Evolutionary conservation across 1,284 basidiomycete species (phyloP), one percentile per base, ranked within the genome.

Genomic region (Tetrapyrgos nigripes): DNA sequence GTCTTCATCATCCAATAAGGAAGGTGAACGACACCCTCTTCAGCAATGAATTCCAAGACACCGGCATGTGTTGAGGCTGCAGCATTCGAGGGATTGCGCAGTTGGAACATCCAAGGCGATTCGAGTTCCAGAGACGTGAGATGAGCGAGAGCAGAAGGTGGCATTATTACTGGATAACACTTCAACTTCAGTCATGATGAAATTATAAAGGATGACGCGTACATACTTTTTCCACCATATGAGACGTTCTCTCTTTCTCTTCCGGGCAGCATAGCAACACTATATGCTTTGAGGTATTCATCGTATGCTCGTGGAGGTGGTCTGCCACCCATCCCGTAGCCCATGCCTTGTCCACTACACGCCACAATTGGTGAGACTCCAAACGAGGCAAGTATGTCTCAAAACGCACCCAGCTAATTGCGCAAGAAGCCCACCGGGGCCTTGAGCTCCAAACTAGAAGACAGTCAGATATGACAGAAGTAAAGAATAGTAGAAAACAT

Each of bases 1-100:
- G 94, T 94, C 76, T 93, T 94, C 97, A 99, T 99, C 95, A 99
- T 98, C 97, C 97, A 99, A 63, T 95, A 93, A 0, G 97, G 97
- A 13, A 99, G 81, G 78, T 99, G 93, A 2, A 97, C 96, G 21
- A 92, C 85, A 14, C 97, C 97, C 73, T 98, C 96, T 58, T 98
- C 93, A 1, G 97, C 97, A 64, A 98, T 98, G 76, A 99, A 99
- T 73, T 99, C 97, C 46, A 99, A 86, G 17, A 99, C 97, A 82
- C 97, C 97, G 1, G 92, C 92, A 72, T 99, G 95, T 1, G 97
- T 99, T 19, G 92, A 89, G 23, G 91, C 92, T 13, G 91, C 91
- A 13, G 92, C 82, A 71, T 96, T 95, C 47, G 85, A 75, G 1
- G 96, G 94, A 76, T 97, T 98, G 54, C 93, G 90, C 49, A 99